phyloP scores from a whole-genome alignment of 2,329 filamentous ascomycete genomes.

The Fusarium robinianum region DNA sequence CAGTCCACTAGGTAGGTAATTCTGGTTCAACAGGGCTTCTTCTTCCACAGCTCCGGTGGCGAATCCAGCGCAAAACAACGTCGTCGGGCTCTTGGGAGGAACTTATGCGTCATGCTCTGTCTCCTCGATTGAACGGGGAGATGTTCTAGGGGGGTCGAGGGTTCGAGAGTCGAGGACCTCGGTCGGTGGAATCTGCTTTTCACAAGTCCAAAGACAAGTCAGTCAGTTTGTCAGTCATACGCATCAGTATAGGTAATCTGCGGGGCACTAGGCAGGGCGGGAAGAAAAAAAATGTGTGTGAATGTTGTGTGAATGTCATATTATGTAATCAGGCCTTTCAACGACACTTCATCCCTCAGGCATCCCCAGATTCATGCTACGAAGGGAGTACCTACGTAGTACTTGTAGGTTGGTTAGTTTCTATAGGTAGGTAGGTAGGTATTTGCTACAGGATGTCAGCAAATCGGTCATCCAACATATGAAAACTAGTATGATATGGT shows the following conservation, averaged over 20 bases:
- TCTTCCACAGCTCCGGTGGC: slow-evolving; percentile 28
- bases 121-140: slow-evolving; percentile 7
- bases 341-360: background rate
- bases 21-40: slow-evolving; percentile 24
- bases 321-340: slow-evolving; percentile 34
- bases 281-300: slow-evolving; percentile 3
- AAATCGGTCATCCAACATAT: too few relatives aligned
- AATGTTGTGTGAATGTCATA: slow-evolving; percentile 37
- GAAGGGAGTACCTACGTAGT: too few relatives aligned
- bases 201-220: background rate
- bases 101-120: slow-evolving; percentile 27
- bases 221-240: slow-evolving; percentile 6
- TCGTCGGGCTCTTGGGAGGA: slow-evolving; percentile 23
- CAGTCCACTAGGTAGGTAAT: slow-evolving; percentile 27
- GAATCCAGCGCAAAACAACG: slow-evolving; percentile 30
- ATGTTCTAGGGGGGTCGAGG: slow-evolving; percentile 1
- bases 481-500: too few relatives aligned
- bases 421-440: too few relatives aligned
- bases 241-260: slow-evolving; percentile 3
- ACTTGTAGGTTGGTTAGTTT: too few relatives aligned
- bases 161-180: background rate
- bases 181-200: background rate
- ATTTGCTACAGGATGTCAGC: too few relatives aligned
- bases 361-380: too few relatives aligned
- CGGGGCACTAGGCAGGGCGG: slow-evolving; percentile 11